Base-by-base conservation (phyloP, 768 basidiomycete species). In the Kondoa malvinella region DNA sequence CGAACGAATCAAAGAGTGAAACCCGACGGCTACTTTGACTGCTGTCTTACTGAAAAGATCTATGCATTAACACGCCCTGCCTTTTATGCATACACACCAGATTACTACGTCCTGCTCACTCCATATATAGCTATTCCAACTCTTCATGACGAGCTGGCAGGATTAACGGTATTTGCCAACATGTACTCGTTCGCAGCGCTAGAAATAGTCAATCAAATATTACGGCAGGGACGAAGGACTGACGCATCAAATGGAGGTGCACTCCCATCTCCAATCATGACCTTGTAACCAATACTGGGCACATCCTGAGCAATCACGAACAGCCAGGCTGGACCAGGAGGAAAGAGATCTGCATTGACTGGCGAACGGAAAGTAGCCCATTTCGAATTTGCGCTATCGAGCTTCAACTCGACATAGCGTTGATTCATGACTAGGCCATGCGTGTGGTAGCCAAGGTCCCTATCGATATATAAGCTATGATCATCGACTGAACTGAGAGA, bases 261-360 rank as follows among this genome's bases (percentile, higher is more conserved):
- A 8, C 21, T 8, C 8, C 40, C 40, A 21, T 50, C 40, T 21
- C 92, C 92, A 26, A 92, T 81, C 69, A 85, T 87, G 59, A 92
- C 81, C 75, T 82, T 82, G 21, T 83, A 83, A 1, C 86, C 90
- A 69, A 85, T 86, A 65, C 84, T 85, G 1, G 91, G 92, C 14
- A 95, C 83, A 56, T 89, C 91, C 69, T 86, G 81, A 69, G 94
- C 82, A 32, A 84, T 85, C 65, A 92, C 85, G 74, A 84, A 94
- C 68, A 94, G 70, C 72, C 91, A 80, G 0, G 83, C 88, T 3
- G 92, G 90, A 2, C 92, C 92, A 2, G 91, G 91, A 73, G 87
- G 85, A 80, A 92, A 83, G 73, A 94, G 70, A 75, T 88, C 87
- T 4, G 89, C 79, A 76, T 87, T 88, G 0, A 88, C 86, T 0